These are phyloP conservation scores for Geotrichum candidum DNA, from an alignment of 1,139 yeast genomes.

Conservation along the genomic window DNA sequence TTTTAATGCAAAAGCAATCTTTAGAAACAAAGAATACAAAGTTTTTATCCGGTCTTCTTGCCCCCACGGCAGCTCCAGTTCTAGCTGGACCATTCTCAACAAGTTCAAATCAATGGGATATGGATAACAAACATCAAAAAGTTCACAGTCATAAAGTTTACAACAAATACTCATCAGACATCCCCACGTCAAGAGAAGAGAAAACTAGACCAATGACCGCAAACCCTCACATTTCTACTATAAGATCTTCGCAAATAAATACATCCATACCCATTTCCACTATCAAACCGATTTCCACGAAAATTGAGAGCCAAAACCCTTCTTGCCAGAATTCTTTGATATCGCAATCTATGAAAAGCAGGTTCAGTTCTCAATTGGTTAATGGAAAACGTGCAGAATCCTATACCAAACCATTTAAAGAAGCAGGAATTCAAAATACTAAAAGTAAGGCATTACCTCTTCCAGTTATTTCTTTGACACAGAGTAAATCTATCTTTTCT, in stretches of 20 bases:
- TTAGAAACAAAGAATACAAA: not conserved
- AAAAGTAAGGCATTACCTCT: too few relatives aligned
- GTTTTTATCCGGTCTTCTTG: not conserved
- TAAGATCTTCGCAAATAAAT: not conserved
- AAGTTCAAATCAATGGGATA: not conserved
- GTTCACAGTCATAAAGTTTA: not conserved
- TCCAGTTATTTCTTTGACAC: too few relatives aligned
- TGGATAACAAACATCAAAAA: not conserved
- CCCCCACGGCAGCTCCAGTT: not conserved
- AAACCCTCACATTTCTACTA: not conserved
- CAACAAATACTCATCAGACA: not conserved
- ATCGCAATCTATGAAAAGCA: too few relatives aligned
- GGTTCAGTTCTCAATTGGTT: too few relatives aligned
- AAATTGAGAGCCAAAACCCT: too few relatives aligned
- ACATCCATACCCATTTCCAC: not conserved
- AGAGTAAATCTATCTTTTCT: not conserved
- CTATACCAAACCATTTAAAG: too few relatives aligned
- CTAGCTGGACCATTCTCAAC: not conserved
- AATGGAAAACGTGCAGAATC: too few relatives aligned
- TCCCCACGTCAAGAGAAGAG: too few relatives aligned
- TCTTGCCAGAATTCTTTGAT: too few relatives aligned
- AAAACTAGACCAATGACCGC: not conserved
- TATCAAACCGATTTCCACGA: too few relatives aligned
- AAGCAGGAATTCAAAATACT: too few relatives aligned
- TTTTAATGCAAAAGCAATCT: not conserved